These are phyloP conservation scores for Pleurostoma richardsiae DNA, from an alignment of 2,329 filamentous ascomycete species.

Conservation along the genomic window DNA sequence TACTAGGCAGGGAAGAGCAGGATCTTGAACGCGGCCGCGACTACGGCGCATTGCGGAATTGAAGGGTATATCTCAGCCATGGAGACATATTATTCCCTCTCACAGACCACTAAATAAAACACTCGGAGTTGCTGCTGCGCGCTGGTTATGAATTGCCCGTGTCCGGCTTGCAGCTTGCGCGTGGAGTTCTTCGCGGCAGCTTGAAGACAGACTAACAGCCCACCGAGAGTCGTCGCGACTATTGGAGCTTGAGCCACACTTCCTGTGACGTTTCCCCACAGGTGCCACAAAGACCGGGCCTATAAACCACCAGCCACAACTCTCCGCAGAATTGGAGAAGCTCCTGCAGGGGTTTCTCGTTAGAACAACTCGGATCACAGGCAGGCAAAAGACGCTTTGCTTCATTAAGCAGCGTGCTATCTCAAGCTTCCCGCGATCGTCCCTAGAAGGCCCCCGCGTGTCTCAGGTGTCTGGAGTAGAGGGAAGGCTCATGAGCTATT, in stretches of 20 bases:
- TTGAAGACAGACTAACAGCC: not conserved
- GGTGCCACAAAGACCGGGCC: not conserved
- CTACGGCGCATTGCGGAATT: constrained; percentile 80
- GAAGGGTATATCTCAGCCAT: constrained; percentile 85
- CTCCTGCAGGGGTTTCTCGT: not conserved
- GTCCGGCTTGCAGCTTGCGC: too few species aligned
- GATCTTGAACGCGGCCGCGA: constrained; percentile 84
- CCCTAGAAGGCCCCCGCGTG: too few species aligned
- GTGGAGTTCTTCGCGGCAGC: not conserved
- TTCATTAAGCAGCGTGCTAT: too few species aligned
- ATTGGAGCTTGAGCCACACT: not conserved
- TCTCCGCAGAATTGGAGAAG: not conserved
- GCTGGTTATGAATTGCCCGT: too few species aligned
- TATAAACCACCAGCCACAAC: not conserved
- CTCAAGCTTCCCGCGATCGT: too few species aligned
- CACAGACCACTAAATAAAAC: constrained; percentile 2
- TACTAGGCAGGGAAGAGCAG: constrained; percentile 94
- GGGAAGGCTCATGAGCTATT: too few species aligned
- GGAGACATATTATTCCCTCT: constrained; percentile 12
- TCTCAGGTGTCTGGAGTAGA: too few species aligned
- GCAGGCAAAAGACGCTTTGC: too few species aligned
- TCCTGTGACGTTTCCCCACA: too few species aligned
- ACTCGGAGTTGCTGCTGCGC: not conserved
- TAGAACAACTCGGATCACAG: not conserved
- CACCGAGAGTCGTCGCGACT: not conserved